Base-by-base conservation (phyloP, 2,329 filamentous ascomycete species). In the Leptographium procerum region DNA sequence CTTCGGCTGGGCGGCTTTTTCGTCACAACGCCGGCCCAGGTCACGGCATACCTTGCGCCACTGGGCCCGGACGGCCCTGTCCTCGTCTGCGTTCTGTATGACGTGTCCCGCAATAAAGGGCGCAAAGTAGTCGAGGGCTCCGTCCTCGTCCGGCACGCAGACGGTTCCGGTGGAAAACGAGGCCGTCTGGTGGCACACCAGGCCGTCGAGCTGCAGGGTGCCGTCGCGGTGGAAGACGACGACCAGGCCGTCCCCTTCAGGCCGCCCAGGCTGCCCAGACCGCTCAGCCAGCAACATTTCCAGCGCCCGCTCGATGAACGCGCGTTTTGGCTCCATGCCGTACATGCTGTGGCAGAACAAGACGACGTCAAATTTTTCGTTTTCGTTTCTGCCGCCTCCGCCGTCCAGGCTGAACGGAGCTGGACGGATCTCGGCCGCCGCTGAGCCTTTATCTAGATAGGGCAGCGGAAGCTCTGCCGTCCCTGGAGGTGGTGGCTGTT, bases 311-410 rank as follows among this genome's bases (percentile, higher is more conserved):
- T 76, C 65, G 61, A 86, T 75, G 60, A 72, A 74, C 1, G 16
- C 65, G n/a, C 61, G 64, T 62, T 80, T 78, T 2, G 73, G 72
- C 0, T 71, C 72, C 76, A 85, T 79, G 60, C 79, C 80, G 62
- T 85, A 84, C 76, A 85, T 77, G 69, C 83, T 84, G 66, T 85
- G 82, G 62, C 81, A 85, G 68, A 86, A 83, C 5, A 86, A 64
- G 22, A 86, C 66, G 47, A 84, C 14, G 61, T 86, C 75, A 64
- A 76, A 85, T 60, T 70, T 75, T 1, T 55, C 34, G 57, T 67
- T 61, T 1, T 53, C 36, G 57, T 67, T 61, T 34, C 47, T 63
- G 9, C 26, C 36, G n/a, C 22, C 36, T 11, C n/a, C 13, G 26
- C 22, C 19, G 19, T 73, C 58, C n/a, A 67, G 58, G 60, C 14